Base-by-base conservation (phyloP, 2,329 filamentous ascomycete species). In the Arthrobotrys musiformis region DNA sequence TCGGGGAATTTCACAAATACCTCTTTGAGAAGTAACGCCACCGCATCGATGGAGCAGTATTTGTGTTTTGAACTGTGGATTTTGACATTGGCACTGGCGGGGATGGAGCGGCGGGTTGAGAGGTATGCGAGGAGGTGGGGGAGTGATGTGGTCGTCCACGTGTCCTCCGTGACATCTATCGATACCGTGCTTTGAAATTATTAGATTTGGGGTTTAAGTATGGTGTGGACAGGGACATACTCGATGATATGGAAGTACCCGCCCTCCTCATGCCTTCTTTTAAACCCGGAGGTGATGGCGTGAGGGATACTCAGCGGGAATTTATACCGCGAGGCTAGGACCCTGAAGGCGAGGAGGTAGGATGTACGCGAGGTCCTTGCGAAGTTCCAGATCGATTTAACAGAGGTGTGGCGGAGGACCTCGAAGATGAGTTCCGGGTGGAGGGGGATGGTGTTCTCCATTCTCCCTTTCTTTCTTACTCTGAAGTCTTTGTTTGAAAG, bases 401-500 rank as follows among this genome's bases (percentile, higher is more conserved):
- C n/a, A n/a, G n/a, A n/a, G 19, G 28, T 7, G 15, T 33, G 11
- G n/a, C 62, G 69, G n/a, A 68, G n/a, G n/a, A 40, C 30, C 33
- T 75, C 54, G 35, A 61, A 26, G 22, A 68, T 24, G 35, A 75
- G 63, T 30, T 75, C 70, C 8, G 33, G 37, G n/a, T 54, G 63
- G 15, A 75, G 19, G 2, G 52, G 62, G 22, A 75, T 8, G 4
- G 56, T 62, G 26, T 72, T 64, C 35, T 13, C 4, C 24, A 46
- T 19, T 1, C 8, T n/a, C n/a, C n/a, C n/a, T n/a, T n/a, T n/a
- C n/a, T n/a, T n/a, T n/a, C n/a, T n/a, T n/a, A n/a, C n/a, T n/a
- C n/a, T n/a, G n/a, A n/a, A n/a, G n/a, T n/a, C n/a, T n/a, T 42
- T 42, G 7, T 15, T n/a, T 40, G 35, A 15, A n/a, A n/a, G 3